A percentile compares a stretch with the other conserved stretches of the same genome.
Evolutionary conservation across 768 basidiomycete species (phyloP).

Genomic region (Phylloporus scabripes): DNA sequence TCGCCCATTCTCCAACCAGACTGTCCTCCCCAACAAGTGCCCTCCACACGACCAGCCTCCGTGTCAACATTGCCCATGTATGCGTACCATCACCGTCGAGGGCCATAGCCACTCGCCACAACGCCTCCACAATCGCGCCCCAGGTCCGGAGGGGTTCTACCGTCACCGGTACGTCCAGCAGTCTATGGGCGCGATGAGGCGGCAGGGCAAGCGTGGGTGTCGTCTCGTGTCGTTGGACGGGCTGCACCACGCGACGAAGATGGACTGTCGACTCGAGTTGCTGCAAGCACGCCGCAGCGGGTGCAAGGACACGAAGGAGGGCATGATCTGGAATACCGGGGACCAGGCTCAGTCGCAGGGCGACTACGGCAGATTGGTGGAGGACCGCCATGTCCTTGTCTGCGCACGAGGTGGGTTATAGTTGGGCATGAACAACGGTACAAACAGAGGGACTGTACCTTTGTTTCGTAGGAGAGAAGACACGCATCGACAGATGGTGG

Average conservation of each 20-base stretch:
- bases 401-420: background rate
- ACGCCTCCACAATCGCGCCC: conserved; percentile 47
- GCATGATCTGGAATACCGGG: conserved; percentile 21
- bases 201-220: conserved; percentile 18
- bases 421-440: background rate
- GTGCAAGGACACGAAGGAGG: conserved; percentile 31
- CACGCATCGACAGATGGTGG: conserved; percentile 50
- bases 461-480: conserved; percentile 10
- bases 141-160: conserved; percentile 36
- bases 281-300: conserved; percentile 26
- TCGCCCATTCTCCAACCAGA: conserved; percentile 51
- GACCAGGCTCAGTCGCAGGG: conserved; percentile 36
- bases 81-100: conserved; percentile 13
- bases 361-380: conserved; percentile 26
- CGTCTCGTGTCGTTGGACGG: background rate
- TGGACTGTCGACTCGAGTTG: conserved; percentile 21
- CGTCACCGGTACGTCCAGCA: conserved; percentile 32
- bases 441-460: conserved; percentile 3
- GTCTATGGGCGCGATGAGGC: conserved; percentile 31
- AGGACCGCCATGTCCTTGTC: conserved; percentile 17
- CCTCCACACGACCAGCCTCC: conserved; percentile 54
- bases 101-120: conserved; percentile 32
- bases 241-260: background rate
- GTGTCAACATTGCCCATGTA: conserved; percentile 51
- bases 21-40: conserved; percentile 36